Percentiles rank a stretch among this genome's conserved stretches.
phyloP scores from a whole-genome alignment of 2,329 filamentous ascomycete species.

The Ophiocordyceps australis region DNA sequence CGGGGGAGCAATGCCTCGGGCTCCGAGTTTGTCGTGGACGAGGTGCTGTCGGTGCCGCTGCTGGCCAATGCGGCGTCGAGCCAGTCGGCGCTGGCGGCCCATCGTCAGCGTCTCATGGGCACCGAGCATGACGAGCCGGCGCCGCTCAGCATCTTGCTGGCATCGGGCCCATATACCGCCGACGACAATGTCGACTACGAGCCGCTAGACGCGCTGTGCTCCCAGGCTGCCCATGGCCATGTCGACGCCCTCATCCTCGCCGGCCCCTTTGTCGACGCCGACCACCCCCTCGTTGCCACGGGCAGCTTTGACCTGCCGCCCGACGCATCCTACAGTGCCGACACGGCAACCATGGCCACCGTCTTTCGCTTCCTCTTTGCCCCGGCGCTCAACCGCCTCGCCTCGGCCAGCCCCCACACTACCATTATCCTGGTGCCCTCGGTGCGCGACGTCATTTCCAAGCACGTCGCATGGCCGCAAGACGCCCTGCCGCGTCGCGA shows the following conservation, averaged over 20 bases:
- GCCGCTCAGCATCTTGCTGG: conserved; percentile 61
- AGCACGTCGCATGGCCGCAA: conserved; percentile 72
- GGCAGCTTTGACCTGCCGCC: conserved; percentile 64
- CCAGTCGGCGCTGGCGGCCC: conserved; percentile 42
- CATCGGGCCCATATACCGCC: conserved; percentile 77
- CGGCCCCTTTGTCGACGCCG: conserved; percentile 80
- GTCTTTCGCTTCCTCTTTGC: conserved; percentile 72
- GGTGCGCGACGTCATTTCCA: conserved; percentile 62
- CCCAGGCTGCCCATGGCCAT: conserved; percentile 52
- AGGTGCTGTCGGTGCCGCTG: conserved; percentile 58
- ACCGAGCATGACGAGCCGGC: conserved; percentile 44
- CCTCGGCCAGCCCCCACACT: conserved; percentile 50
- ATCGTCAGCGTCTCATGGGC: conserved; percentile 51
- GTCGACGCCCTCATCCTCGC: conserved; percentile 65
- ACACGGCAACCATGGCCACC: conserved; percentile 63
- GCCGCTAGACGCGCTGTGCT: conserved; percentile 65
- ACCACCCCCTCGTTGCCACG: conserved; percentile 72
- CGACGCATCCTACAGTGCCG: conserved; percentile 48
- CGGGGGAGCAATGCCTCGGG: conserved; percentile 77
- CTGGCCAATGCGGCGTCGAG: conserved; percentile 58
- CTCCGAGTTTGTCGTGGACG: conserved; percentile 60
- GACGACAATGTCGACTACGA: conserved; percentile 88
- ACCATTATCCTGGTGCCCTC: conserved; percentile 74
- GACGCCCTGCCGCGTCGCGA: conserved; percentile 47
- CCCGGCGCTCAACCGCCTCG: conserved; percentile 52